Conservation (phyloP, 176 grass and related monocot species). For the Aegilops tauschii region DNA sequence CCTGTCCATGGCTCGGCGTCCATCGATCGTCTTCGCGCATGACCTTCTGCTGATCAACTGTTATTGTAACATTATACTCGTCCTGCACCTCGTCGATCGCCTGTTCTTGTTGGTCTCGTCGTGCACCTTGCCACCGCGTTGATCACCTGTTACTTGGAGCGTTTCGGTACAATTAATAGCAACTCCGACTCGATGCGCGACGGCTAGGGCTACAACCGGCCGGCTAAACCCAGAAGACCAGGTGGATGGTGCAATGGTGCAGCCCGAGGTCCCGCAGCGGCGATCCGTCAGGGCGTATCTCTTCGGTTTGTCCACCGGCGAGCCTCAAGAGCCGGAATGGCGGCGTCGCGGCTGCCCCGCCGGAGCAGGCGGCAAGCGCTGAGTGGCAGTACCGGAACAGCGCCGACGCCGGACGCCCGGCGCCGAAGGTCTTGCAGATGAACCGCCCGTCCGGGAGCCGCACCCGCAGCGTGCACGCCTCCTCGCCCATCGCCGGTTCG, state of each 20-base stretch:
- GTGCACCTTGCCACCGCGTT: too few relatives aligned
- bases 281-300: not conserved
- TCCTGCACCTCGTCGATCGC: too few relatives aligned
- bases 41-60: too few relatives aligned
- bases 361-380: not conserved
- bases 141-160: too few relatives aligned
- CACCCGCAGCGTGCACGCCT: not conserved
- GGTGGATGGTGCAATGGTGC: not conserved
- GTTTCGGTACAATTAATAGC: too few relatives aligned
- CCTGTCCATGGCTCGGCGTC: too few relatives aligned
- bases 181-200: too few relatives aligned
- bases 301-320: not conserved
- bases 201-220: not conserved
- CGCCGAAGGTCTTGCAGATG: not conserved
- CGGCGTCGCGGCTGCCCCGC: not conserved
- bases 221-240: not conserved
- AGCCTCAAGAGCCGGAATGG: not conserved
- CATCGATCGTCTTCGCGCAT: too few relatives aligned
- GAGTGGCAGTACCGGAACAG: not conserved
- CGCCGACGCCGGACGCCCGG: not conserved
- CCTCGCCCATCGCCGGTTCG: not conserved
- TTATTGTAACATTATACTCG: too few relatives aligned
- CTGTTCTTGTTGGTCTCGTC: too few relatives aligned
- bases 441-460: not conserved
- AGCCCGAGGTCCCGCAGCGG: not conserved